phyloP scores from a whole-genome alignment of 768 basidiomycete species.

The Pholiota molesta region DNA sequence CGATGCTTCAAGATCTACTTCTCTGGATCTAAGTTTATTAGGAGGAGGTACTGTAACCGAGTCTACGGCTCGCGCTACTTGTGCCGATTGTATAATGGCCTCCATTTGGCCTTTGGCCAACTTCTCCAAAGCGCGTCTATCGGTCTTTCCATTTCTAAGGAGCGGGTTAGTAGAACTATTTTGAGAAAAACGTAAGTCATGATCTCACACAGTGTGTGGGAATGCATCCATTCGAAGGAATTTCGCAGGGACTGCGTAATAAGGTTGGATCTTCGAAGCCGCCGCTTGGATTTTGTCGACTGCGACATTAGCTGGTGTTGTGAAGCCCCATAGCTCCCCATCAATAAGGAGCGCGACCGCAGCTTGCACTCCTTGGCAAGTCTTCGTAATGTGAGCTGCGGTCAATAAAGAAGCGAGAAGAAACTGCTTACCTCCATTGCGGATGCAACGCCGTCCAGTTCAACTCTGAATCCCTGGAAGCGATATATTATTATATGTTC shows the following conservation, averaged over 20 bases:
- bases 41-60: conserved; percentile 17
- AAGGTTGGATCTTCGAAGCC: conserved; percentile 56
- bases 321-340: conserved; percentile 57
- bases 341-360: conserved; percentile 56
- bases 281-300: conserved; percentile 43
- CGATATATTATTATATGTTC: too few relatives aligned
- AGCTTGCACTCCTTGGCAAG: conserved; percentile 42
- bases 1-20: conserved; percentile 13
- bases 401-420: not conserved
- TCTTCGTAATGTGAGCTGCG: conserved; percentile 28
- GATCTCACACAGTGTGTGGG: conserved; percentile 53
- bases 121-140: conserved; percentile 47
- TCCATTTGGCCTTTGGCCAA: conserved; percentile 29
- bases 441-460: conserved; percentile 62
- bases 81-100: not conserved
- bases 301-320: conserved; percentile 41
- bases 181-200: not conserved
- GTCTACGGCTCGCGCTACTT: not conserved
- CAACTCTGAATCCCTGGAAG: conserved; percentile 61
- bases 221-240: conserved; percentile 47
- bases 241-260: conserved; percentile 59
- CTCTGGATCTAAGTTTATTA: conserved; percentile 13
- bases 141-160: conserved; percentile 50
- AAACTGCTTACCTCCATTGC: conserved; percentile 53
- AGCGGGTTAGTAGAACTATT: conserved; percentile 8